Evolutionary conservation across 116 monocot species (phyloP).

Genomic region (Thalassia testudinum): DNA sequence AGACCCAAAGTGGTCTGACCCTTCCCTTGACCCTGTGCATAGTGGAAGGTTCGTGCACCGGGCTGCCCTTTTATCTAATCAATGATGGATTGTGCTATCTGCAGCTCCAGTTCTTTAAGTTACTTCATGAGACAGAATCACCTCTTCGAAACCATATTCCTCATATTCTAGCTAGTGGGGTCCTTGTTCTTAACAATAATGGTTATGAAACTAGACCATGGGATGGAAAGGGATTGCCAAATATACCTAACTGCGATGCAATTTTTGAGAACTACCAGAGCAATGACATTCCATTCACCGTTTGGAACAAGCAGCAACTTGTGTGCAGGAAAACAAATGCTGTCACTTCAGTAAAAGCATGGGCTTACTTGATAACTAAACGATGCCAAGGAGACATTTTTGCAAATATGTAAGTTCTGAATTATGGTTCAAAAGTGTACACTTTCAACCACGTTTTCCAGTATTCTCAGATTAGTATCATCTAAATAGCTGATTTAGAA

Average conservation of each 20-base stretch:
- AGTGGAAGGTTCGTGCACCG: no score
- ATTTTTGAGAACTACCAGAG: conserved; percentile 2
- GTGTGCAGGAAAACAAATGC: conserved; percentile 15
- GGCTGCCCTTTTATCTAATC: no score
- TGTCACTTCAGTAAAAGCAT: conserved; percentile 27
- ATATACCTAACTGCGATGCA: conserved; percentile 23
- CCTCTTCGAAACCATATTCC: conserved; percentile 64
- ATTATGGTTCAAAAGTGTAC: no score
- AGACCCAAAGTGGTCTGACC: no score
- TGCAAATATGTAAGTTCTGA: conserved; percentile 70
- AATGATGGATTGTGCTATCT: conserved; percentile 12
- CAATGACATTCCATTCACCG: conserved; percentile 35
- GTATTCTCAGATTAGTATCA: neutral
- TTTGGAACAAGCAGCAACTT: conserved; percentile 71
- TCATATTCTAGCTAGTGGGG: conserved; percentile 61
- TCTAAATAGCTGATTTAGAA: neutral
- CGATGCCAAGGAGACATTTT: conserved; percentile 89
- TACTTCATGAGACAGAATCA: conserved; percentile 41
- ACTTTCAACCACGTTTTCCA: no score
- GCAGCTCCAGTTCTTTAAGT: conserved; percentile 80
- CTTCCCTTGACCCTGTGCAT: no score
- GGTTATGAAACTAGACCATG: conserved; percentile 33
- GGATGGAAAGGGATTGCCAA: conserved; percentile 55
- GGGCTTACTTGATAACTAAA: conserved; percentile 69
- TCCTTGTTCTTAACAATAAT: conserved; percentile 42